These are phyloP conservation scores for Magnusiomyces fungicola DNA, from an alignment of 1,139 yeast species.

Conservation along the genomic window DNA sequence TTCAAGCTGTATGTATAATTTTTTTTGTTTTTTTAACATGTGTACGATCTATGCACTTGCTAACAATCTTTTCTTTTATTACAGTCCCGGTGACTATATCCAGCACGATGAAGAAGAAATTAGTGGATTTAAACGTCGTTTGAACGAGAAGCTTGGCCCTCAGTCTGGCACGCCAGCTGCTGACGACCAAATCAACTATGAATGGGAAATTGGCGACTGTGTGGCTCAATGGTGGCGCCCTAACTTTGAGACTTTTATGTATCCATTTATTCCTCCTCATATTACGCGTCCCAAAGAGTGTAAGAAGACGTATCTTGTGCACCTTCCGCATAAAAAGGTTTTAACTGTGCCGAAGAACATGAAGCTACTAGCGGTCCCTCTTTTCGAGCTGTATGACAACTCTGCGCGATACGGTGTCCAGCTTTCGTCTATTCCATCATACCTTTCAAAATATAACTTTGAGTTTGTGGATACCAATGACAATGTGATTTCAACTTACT, in stretches of 20 bases:
- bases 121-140: constrained; percentile 26
- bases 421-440: constrained; percentile 30
- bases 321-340: constrained; percentile 27
- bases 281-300: constrained; percentile 34
- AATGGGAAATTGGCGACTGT: constrained; percentile 33
- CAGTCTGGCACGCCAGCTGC: constrained; percentile 16
- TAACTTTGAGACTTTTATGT: constrained; percentile 30
- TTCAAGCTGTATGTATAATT: constrained; percentile 23
- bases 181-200: constrained; percentile 18
- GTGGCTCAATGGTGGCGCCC: constrained; percentile 38
- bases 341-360: constrained; percentile 29
- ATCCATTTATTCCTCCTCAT: constrained; percentile 36
- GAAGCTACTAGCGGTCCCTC: constrained; percentile 32
- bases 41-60: neutral
- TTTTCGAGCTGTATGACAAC: constrained; percentile 34
- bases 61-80: neutral
- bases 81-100: constrained; percentile 32
- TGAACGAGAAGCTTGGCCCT: constrained; percentile 28
- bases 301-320: constrained; percentile 31
- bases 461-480: constrained; percentile 30
- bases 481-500: constrained; percentile 21
- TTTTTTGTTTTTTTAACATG: neutral
- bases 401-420: constrained; percentile 31
- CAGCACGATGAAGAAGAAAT: constrained; percentile 30
- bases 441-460: constrained; percentile 31